Evolutionary conservation across 345 rosid species (phyloP).

Genomic region (Mangifera indica): DNA sequence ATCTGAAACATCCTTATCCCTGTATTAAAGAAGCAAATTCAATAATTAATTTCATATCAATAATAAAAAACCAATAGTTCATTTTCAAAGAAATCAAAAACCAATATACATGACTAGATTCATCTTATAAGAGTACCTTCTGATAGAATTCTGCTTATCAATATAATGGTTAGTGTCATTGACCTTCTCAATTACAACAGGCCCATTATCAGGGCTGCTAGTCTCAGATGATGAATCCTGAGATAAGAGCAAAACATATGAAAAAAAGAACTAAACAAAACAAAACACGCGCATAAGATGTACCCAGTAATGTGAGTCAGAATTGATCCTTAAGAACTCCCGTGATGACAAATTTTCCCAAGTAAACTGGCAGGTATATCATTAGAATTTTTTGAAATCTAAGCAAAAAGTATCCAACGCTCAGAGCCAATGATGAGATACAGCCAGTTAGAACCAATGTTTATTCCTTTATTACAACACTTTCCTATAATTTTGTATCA

Average conservation of each 20-base stretch:
- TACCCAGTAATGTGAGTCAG: background rate
- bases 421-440: background rate
- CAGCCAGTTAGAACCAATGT: background rate
- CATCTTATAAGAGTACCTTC: constrained; percentile 47
- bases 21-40: constrained; percentile 36
- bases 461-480: background rate
- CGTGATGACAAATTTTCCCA: background rate
- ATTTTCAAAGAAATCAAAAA: background rate
- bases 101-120: constrained; percentile 13
- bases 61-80: background rate
- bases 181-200: constrained; percentile 41
- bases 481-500: background rate
- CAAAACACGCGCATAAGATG: background rate
- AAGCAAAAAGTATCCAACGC: background rate
- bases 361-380: background rate
- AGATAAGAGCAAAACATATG: background rate
- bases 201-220: constrained; percentile 57
- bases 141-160: constrained; percentile 34
- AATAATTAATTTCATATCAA: constrained; percentile 10
- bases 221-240: constrained; percentile 62
- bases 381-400: background rate
- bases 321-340: background rate
- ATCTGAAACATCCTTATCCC: constrained; percentile 42
- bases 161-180: constrained; percentile 32
- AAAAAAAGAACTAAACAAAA: background rate